A percentile compares a stretch with the other conserved stretches of the same genome.
These are phyloP conservation scores for Sesbania bispinosa DNA, from an alignment of 306 rosid genomes.

Conservation along the genomic window DNA sequence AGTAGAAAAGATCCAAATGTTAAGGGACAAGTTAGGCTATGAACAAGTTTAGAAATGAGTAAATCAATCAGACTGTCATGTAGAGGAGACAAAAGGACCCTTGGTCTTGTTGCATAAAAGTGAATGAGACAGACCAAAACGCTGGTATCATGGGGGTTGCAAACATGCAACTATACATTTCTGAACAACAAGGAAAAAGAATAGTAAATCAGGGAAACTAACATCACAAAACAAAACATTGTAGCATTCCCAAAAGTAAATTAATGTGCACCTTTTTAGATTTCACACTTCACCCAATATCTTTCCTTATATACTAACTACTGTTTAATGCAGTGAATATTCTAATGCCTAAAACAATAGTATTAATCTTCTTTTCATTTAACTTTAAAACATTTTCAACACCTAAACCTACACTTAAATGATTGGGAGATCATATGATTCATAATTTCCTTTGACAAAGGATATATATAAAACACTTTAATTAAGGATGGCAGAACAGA, in stretches of 20 bases:
- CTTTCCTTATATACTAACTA: neutral
- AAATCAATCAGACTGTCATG: constrained; percentile 23
- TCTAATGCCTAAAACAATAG: neutral
- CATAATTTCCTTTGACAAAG: constrained; percentile 29
- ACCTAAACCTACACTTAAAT: constrained; percentile 16
- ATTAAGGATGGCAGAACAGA: constrained; percentile 12
- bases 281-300: neutral
- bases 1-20: neutral
- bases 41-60: constrained; percentile 21
- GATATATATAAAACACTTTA: constrained; percentile 29
- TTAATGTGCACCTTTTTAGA: constrained; percentile 1
- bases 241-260: constrained; percentile 16
- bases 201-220: neutral
- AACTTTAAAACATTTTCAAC: neutral
- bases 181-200: constrained; percentile 4
- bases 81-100: constrained; percentile 20
- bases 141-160: constrained; percentile 20
- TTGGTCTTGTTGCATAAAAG: constrained; percentile 9
- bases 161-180: constrained; percentile 20
- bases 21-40: neutral
- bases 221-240: constrained; percentile 10
- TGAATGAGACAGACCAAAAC: constrained; percentile 17
- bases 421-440: constrained; percentile 19
- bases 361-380: neutral
- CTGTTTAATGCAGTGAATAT: neutral